Evolutionary conservation across 805 yeast genomes (phyloP), one percentile per base, ranked within the genome.

Genomic region (Grigorovia yakushimaensis): DNA sequence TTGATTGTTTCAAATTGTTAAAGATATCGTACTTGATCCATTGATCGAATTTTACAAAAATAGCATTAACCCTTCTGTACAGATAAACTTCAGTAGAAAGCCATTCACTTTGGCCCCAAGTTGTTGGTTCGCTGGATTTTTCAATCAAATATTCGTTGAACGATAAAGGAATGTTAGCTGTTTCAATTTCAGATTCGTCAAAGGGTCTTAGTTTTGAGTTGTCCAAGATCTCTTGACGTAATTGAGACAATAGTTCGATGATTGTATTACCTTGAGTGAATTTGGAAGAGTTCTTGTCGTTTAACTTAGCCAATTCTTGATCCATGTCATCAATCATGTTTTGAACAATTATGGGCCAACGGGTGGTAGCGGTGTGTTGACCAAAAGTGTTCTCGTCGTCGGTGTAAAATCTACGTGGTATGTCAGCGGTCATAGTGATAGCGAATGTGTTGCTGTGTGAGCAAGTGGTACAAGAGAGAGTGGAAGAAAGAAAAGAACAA

Each of bases 91-190:
- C 99, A 39, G 84, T 70, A 59, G 74, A 83, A 46, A 93, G 69
- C 99, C 99, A 93, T 18, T 95, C 96, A 1, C 91, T 94, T 8
- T 82, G 73, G 42, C 71, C 68, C 97, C 97, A 93, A 15, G 84
- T 77, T 45, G 38, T 19, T 5, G 18, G n/a, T 18, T 37, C 36
- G 8, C 10, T 22, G 7, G 24, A 19, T 9, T 19, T 10, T 37
- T 35, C 23, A 20, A 21, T 57, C 60, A 55, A 81, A 66, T 35
- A 76, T 3, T 72, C 73, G 66, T 91, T 86, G 68, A 78, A 89
- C 6, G 77, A 69, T 11, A 64, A 61, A 48, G 81, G 73, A 35
- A 79, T 74, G 9, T 69, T 62, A 39, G 72, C 68, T n/a, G 56
- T 46, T 2, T 46, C 49, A 4, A 59, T 53, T 27, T 69, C 70